These are phyloP conservation scores for Calophaca sinica DNA, from an alignment of 306 rosid species.

Conservation along the genomic window DNA sequence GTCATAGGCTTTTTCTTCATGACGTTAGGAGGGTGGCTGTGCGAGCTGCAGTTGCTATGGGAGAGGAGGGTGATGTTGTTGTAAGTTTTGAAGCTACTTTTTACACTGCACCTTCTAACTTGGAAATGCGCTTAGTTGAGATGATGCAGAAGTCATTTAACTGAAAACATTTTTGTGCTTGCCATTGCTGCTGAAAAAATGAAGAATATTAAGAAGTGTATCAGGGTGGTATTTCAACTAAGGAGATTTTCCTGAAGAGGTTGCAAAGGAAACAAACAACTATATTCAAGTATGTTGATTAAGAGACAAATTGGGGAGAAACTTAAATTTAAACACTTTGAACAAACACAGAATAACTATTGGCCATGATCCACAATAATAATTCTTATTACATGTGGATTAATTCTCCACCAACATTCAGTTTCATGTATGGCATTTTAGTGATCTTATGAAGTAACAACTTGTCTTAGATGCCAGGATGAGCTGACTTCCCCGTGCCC, in stretches of 20 bases:
- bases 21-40: constrained; percentile 91
- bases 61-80: constrained; percentile 97
- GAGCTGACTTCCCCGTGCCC: not conserved
- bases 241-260: constrained; percentile 26
- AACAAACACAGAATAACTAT: constrained; percentile 22
- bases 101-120: constrained; percentile 25
- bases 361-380: not conserved
- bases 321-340: constrained; percentile 25
- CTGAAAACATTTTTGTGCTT: constrained; percentile 41
- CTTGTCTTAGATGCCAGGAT: constrained; percentile 2
- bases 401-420: not conserved
- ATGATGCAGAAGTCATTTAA: constrained; percentile 27
- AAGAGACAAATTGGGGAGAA: constrained; percentile 17
- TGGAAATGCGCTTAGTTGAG: constrained; percentile 7
- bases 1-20: constrained; percentile 90
- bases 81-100: constrained; percentile 74
- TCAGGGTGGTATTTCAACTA: constrained; percentile 10
- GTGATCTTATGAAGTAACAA: constrained; percentile 29
- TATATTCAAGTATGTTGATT: constrained; percentile 9
- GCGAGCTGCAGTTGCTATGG: constrained; percentile 98
- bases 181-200: not conserved
- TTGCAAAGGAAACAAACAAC: constrained; percentile 17
- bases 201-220: constrained; percentile 13
- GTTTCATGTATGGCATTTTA: constrained; percentile 19
- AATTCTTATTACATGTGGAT: not conserved